These are phyloP conservation scores for Didymella keratinophila DNA, from an alignment of 2,329 filamentous ascomycete species.

Conservation along the genomic window DNA sequence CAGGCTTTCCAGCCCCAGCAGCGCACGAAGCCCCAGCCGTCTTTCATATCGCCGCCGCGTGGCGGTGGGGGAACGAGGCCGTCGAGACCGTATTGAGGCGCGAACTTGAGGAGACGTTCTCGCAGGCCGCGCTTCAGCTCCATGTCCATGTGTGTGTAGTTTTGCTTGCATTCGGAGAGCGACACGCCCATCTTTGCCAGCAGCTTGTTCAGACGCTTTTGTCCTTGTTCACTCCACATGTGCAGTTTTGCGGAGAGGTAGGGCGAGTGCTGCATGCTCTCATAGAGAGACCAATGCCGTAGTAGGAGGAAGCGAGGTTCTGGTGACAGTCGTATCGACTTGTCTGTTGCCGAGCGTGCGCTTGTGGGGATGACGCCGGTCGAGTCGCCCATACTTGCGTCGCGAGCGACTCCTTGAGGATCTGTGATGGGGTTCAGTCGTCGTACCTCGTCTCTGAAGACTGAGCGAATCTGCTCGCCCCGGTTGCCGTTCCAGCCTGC, in stretches of 20 bases:
- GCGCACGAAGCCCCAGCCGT: conserved; percentile 95
- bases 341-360: conserved; percentile 87
- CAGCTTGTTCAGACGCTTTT: conserved; percentile 89
- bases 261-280: conserved; percentile 97
- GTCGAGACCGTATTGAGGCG: conserved; percentile 90
- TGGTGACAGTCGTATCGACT: conserved; percentile 87
- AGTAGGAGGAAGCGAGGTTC: conserved; percentile 93
- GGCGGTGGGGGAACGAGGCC: conserved; percentile 79
- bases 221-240: conserved; percentile 90
- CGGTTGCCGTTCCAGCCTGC: conserved; percentile 83
- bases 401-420: conserved; percentile 63
- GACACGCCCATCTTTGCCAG: conserved; percentile 98
- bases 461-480: conserved; percentile 82
- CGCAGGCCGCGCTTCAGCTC: conserved; percentile 88
- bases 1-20: conserved; percentile 99
- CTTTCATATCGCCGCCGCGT: conserved; percentile 75
- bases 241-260: conserved; percentile 91
- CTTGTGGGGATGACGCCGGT: conserved; percentile 88
- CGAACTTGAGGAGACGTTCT: conserved; percentile 87
- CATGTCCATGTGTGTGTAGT: conserved; percentile 98
- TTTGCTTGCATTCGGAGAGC: conserved; percentile 90
- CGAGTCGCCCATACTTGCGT: conserved; percentile 69
- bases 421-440: conserved; percentile 82
- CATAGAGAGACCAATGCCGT: conserved; percentile 95
- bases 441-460: conserved; percentile 91